Percentiles rank a stretch among this genome's conserved stretches.
Conservation (phyloP, 2,329 filamentous ascomycete genomes). For the Trichoderma guizhouense region DNA sequence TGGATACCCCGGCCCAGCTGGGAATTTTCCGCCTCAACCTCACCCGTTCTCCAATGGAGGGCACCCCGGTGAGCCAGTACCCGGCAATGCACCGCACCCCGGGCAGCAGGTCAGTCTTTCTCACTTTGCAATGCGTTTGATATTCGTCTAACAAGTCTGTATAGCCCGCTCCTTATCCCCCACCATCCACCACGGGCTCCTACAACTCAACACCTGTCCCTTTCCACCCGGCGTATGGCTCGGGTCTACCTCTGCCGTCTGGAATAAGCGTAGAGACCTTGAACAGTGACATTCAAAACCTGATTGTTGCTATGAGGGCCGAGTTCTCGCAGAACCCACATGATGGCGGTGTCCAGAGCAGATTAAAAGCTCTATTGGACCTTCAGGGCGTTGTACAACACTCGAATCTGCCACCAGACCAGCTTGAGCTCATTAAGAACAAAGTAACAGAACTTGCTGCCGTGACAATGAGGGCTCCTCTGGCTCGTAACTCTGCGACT, state of each 20-base stretch:
- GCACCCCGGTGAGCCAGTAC: slow-evolving; percentile 24
- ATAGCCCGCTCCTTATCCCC: slow-evolving; percentile 31
- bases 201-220: slow-evolving; percentile 34
- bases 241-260: slow-evolving; percentile 33
- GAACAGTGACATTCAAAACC: slow-evolving; percentile 75
- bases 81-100: slow-evolving; percentile 19
- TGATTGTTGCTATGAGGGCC: slow-evolving; percentile 69
- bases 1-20: slow-evolving; percentile 24
- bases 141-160: background rate
- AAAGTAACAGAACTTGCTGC: slow-evolving; percentile 74
- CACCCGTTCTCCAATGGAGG: slow-evolving; percentile 33
- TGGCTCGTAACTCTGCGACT: slow-evolving; percentile 41
- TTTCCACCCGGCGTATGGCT: slow-evolving; percentile 42
- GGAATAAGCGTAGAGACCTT: slow-evolving; percentile 68
- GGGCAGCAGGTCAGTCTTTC: slow-evolving; percentile 29
- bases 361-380: slow-evolving; percentile 80
- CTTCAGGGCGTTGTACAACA: slow-evolving; percentile 71
- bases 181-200: slow-evolving; percentile 40
- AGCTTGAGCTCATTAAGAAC: slow-evolving; percentile 79
- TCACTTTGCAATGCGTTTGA: background rate
- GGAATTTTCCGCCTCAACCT: slow-evolving; percentile 26
- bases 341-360: slow-evolving; percentile 72
- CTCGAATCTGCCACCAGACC: slow-evolving; percentile 73
- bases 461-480: slow-evolving; percentile 55
- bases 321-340: slow-evolving; percentile 73